Evolutionary conservation across 177 flowering plant species (phyloP), one percentile per base, ranked within the genome.

Genomic region (Vitis hybrid): DNA sequence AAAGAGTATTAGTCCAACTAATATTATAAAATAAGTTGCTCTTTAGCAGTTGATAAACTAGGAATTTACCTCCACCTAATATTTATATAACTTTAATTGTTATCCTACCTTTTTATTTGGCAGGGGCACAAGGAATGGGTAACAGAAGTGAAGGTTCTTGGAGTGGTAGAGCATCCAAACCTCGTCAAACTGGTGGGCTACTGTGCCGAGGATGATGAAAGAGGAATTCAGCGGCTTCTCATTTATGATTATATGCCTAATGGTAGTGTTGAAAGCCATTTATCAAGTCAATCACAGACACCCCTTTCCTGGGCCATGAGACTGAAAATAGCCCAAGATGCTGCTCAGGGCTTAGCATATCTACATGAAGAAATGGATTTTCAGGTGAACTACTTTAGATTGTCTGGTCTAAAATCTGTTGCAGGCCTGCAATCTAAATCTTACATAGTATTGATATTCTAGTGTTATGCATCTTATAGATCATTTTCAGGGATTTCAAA

Each of bases 61-160:
- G 44, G 44, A 33, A 33, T 33, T 33, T 33, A 33, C 44, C 44
- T 33, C 44, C 44, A 33, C 44, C 44, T 33, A 5, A 7, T 33
- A 33, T 33, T 7, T 33, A 7, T 33, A 33, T 33, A 33, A 33
- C 44, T 33, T 33, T 33, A 33, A 33, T 4, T 33, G 59, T 56
- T 56, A 56, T 56, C 19, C 19, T 56, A 18, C n/a, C 19, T 11
- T 14, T 20, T 59, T 59, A 24, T 14, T 31, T 11, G 28, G 68
- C 80, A 83, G 86, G 86, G 86, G 18, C 85, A 84, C 62, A 84
- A 79, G 74, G 84, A 84, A 69, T 84, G 87, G 87, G 79, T 84
- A 56, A 82, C 85, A 62, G 87, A 84, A 76, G 87, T 84, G 9
- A 77, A 84, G 73, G 73, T 84, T 20, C 79, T 84, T 18, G 87